These are phyloP conservation scores for Podila epigama DNA, from an alignment of 192 early-diverging fungal species.

Conservation along the genomic window DNA sequence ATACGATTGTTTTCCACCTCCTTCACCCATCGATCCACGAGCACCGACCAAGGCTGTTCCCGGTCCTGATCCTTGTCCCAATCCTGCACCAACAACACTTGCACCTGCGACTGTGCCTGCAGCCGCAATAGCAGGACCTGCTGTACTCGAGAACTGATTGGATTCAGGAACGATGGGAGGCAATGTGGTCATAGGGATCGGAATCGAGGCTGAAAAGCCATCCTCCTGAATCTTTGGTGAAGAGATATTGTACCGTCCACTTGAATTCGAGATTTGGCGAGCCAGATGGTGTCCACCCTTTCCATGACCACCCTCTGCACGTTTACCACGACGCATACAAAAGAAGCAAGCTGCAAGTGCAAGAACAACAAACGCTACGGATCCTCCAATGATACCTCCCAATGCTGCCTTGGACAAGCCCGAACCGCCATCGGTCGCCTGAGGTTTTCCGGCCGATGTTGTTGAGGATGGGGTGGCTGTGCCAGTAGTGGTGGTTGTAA, in stretches of 20 bases:
- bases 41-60: constrained; percentile 3
- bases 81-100: not conserved
- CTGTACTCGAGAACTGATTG: constrained; percentile 21
- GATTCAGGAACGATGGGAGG: constrained; percentile 11
- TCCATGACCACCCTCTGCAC: not conserved
- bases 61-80: constrained; percentile 1
- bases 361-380: constrained; percentile 19
- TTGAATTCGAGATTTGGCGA: constrained; percentile 23
- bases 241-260: too few relatives aligned
- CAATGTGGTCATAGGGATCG: constrained; percentile 37
- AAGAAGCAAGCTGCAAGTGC: not conserved
- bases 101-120: not conserved
- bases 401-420: constrained; percentile 4
- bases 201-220: constrained; percentile 9
- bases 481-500: not conserved
- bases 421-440: not conserved
- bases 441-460: not conserved
- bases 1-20: constrained; percentile 27
- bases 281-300: not conserved
- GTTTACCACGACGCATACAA: constrained; percentile 16
- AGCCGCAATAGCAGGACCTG: constrained; percentile 6
- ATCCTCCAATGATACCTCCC: constrained; percentile 29
- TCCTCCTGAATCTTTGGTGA: constrained; percentile 47
- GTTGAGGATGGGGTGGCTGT: not conserved
- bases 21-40: constrained; percentile 8